phyloP scores from a whole-genome alignment of 1,284 basidiomycete genomes.

The Laetiporus sulphureus region DNA sequence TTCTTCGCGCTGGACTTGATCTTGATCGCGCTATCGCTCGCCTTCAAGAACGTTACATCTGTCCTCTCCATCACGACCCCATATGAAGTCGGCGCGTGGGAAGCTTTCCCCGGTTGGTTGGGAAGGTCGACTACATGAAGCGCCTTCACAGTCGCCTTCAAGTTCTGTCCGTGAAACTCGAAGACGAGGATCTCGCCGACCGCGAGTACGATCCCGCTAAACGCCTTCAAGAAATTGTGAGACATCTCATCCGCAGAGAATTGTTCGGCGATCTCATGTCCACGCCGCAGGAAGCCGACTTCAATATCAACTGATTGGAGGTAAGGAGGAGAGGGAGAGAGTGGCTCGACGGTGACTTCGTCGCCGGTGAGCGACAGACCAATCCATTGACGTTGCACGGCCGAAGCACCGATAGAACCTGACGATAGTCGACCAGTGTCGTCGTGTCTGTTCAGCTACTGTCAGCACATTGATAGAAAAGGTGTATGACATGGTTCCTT shows the following conservation, averaged over 20 bases:
- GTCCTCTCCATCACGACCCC: constrained; percentile 91
- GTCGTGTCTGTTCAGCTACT: constrained; percentile 51
- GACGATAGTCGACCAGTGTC: constrained; percentile 61
- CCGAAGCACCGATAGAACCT: constrained; percentile 61
- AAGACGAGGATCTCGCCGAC: constrained; percentile 76
- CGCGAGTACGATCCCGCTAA: constrained; percentile 63
- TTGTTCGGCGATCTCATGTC: constrained; percentile 59
- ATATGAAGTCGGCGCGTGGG: constrained; percentile 32
- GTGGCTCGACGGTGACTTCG: constrained; percentile 60
- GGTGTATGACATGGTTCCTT: not conserved
- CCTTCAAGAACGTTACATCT: constrained; percentile 86
- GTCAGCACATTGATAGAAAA: not conserved
- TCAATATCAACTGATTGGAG: constrained; percentile 77
- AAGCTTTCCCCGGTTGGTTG: constrained; percentile 40
- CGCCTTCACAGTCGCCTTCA: constrained; percentile 70
- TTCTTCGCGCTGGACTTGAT: constrained; percentile 91
- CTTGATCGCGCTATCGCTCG: constrained; percentile 76
- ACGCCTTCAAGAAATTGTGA: constrained; percentile 64
- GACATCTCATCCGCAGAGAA: constrained; percentile 87
- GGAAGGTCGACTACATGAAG: constrained; percentile 66
- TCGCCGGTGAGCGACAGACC: constrained; percentile 78
- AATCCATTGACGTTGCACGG: constrained; percentile 81
- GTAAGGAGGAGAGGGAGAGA: constrained; percentile 62
- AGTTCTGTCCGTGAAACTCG: constrained; percentile 86
- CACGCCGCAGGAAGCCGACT: constrained; percentile 64